phyloP scores from a whole-genome alignment of 1,284 basidiomycete genomes.

The Cystobasidium pallidum region DNA sequence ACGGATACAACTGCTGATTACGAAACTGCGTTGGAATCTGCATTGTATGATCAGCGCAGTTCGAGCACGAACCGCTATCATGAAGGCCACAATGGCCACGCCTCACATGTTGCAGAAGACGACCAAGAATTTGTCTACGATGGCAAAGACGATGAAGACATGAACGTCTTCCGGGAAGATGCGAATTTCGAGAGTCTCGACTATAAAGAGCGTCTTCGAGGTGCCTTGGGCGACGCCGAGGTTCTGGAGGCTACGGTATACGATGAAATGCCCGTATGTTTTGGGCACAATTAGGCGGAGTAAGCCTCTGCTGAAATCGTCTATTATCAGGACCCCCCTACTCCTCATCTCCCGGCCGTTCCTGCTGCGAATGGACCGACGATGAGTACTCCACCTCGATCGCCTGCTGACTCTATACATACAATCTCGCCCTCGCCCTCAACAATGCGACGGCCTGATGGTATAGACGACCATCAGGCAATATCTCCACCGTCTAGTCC shows the following conservation, averaged over 20 bases:
- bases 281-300: neutral
- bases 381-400: constrained; percentile 9
- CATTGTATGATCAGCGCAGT: constrained; percentile 10
- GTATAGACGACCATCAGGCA: constrained; percentile 34
- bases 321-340: neutral
- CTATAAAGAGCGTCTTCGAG: constrained; percentile 31
- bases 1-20: constrained; percentile 18
- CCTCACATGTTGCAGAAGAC: constrained; percentile 19
- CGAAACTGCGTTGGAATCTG: constrained; percentile 34
- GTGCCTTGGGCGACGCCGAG: constrained; percentile 22
- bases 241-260: neutral
- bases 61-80: constrained; percentile 15
- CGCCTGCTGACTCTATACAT: neutral
- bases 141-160: constrained; percentile 44
- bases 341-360: neutral
- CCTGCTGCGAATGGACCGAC: neutral
- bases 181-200: constrained; percentile 12
- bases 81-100: constrained; percentile 8
- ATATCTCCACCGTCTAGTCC: constrained; percentile 20
- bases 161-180: constrained; percentile 7
- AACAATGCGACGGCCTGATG: neutral
- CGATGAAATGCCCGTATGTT: neutral
- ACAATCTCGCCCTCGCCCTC: constrained; percentile 24
- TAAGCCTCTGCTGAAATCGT: neutral
- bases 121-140: constrained; percentile 45